Percentiles rank a stretch among this genome's conserved stretches.
Conservation (phyloP, 2,329 filamentous ascomycete species). For the Atkinsonella texensis region DNA sequence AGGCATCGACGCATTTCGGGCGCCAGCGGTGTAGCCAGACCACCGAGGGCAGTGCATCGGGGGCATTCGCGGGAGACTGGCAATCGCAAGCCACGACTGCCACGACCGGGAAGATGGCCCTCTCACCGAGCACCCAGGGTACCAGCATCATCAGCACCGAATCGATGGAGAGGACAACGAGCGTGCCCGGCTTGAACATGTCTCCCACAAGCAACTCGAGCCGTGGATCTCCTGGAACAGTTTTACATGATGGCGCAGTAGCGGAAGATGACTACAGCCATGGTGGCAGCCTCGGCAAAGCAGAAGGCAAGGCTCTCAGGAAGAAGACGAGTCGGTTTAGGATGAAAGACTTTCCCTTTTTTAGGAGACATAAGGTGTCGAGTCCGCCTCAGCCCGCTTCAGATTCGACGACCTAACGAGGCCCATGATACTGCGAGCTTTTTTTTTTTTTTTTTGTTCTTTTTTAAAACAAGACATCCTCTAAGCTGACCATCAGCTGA, state of each 20-base stretch:
- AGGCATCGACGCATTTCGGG: slow-evolving; percentile 26
- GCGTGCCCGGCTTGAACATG: slow-evolving; percentile 28
- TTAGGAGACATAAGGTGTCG: slow-evolving; percentile 38
- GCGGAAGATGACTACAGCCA: slow-evolving; percentile 21
- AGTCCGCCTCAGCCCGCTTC: slow-evolving; percentile 20
- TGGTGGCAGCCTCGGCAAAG: slow-evolving; percentile 32
- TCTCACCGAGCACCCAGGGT: slow-evolving; percentile 53
- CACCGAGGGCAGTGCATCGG: slow-evolving; percentile 47
- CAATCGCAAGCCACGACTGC: slow-evolving; percentile 51
- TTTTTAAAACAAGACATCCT: too few relatives aligned
- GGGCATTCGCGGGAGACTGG: slow-evolving; percentile 44
- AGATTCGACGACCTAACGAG: slow-evolving; percentile 20
- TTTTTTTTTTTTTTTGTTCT: not conserved
- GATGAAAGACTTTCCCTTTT: slow-evolving; percentile 48
- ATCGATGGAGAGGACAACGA: slow-evolving; percentile 37
- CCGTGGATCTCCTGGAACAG: slow-evolving; percentile 15
- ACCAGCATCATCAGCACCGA: slow-evolving; percentile 53
- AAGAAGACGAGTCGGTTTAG: slow-evolving; percentile 53
- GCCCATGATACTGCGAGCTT: not conserved
- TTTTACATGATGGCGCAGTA: slow-evolving; percentile 13
- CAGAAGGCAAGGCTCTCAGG: slow-evolving; percentile 38
- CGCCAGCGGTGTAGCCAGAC: slow-evolving; percentile 49
- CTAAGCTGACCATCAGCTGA: too few relatives aligned
- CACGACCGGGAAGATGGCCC: slow-evolving; percentile 50
- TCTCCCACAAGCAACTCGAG: slow-evolving; percentile 23